Conservation (phyloP, 73 alveolate genomes). For the Paramecium pentaurelia region DNA sequence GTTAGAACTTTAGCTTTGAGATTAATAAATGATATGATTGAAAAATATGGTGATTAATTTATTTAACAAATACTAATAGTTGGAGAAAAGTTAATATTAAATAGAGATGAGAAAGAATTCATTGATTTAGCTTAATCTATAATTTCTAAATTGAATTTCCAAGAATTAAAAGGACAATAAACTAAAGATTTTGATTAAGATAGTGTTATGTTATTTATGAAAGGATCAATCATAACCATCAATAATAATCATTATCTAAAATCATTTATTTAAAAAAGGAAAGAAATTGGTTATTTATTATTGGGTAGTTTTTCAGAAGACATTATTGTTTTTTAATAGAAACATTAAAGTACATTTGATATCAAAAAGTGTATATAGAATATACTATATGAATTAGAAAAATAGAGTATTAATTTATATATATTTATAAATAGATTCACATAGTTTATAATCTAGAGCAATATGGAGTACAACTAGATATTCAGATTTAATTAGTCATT, state of each 20-base stretch:
- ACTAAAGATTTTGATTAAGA: slow-evolving; percentile 45
- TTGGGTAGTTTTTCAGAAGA: slow-evolving; percentile 62
- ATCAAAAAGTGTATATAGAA: slow-evolving; percentile 43
- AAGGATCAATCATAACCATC: slow-evolving; percentile 28
- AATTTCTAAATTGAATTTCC: neutral
- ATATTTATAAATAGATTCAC: neutral
- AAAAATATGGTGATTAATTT: slow-evolving; percentile 52
- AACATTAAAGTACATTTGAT: slow-evolving; percentile 51
- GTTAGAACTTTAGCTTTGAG: slow-evolving; percentile 51
- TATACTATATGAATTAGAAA: slow-evolving; percentile 32
- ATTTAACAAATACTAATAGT: slow-evolving; percentile 43
- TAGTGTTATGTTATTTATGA: slow-evolving; percentile 46
- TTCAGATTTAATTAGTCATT: slow-evolving; percentile 45
- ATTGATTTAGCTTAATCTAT: neutral
- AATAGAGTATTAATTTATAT: neutral
- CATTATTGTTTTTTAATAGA: slow-evolving; percentile 47
- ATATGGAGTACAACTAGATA: slow-evolving; percentile 56
- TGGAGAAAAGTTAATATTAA: slow-evolving; percentile 55
- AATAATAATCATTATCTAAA: neutral
- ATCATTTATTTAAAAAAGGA: slow-evolving; percentile 48
- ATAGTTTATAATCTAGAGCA: slow-evolving; percentile 45
- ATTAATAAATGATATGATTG: slow-evolving; percentile 49
- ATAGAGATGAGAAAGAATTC: slow-evolving; percentile 39
- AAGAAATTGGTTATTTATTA: slow-evolving; percentile 46
- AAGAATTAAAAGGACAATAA: slow-evolving; percentile 38